Percentiles rank a stretch among this genome's conserved stretches.
Evolutionary conservation across 176 grass and related monocot species (phyloP).

Genomic region (Elaeis guineensis): DNA sequence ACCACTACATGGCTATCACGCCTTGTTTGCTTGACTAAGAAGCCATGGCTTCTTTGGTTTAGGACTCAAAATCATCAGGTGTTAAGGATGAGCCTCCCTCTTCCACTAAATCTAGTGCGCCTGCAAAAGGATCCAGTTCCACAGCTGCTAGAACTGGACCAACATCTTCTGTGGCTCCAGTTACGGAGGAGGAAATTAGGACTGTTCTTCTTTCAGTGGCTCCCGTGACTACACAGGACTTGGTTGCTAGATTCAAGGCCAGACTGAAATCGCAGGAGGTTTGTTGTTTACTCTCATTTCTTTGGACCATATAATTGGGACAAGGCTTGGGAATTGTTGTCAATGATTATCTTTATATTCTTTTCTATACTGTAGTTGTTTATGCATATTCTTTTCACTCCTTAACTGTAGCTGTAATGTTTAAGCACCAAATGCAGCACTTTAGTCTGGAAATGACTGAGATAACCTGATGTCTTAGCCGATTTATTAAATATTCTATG

Average conservation of each 20-base stretch:
- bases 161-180: slow-evolving; percentile 32
- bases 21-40: too few species aligned
- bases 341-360: too few species aligned
- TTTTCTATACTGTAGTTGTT: too few species aligned
- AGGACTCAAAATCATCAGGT: slow-evolving; percentile 44
- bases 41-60: slow-evolving; percentile 4
- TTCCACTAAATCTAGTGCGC: slow-evolving; percentile 32
- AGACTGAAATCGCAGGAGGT: slow-evolving; percentile 81
- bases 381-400: too few species aligned
- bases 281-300: not conserved
- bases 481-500: too few species aligned
- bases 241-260: slow-evolving; percentile 90
- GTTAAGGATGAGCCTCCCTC: slow-evolving; percentile 40
- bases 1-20: too few species aligned
- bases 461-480: too few species aligned
- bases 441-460: too few species aligned
- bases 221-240: slow-evolving; percentile 77
- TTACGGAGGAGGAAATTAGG: slow-evolving; percentile 93
- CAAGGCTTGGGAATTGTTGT: too few species aligned
- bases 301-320: not conserved
- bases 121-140: slow-evolving; percentile 26
- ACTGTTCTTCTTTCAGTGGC: slow-evolving; percentile 66
- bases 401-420: too few species aligned
- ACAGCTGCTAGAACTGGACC: slow-evolving; percentile 8
- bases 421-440: too few species aligned